Conservation (phyloP, 352 stramenopile genomes). For the Globisporangium spiculum region DNA sequence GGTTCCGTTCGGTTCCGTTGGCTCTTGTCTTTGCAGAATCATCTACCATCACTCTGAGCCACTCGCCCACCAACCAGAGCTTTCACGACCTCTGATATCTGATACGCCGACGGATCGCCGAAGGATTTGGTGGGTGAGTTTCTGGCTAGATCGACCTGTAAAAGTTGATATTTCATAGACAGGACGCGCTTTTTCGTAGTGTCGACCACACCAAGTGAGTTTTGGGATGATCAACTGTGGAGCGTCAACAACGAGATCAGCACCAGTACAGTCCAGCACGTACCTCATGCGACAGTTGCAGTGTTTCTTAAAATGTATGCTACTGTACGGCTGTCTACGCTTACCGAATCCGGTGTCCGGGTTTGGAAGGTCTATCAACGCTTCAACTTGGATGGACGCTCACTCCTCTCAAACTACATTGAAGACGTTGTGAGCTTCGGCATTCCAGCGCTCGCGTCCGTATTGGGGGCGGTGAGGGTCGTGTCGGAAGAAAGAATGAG, state of each 20-base stretch:
- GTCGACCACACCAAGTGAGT: neutral
- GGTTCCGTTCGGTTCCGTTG: constrained; percentile 3
- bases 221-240: neutral
- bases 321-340: neutral
- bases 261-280: neutral
- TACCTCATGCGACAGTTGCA: neutral
- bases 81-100: neutral
- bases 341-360: neutral
- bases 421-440: no score
- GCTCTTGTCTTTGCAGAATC: constrained; percentile 14
- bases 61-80: constrained; percentile 5
- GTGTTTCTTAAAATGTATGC: neutral
- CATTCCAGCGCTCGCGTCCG: no score
- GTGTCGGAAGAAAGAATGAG: no score
- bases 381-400: neutral
- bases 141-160: neutral
- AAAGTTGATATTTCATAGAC: neutral
- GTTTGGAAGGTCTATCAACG: neutral
- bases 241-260: neutral
- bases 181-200: neutral
- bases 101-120: neutral
- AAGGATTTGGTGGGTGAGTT: no score
- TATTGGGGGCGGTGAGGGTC: no score
- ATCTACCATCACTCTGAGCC: constrained; percentile 13
- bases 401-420: no score